Base-by-base conservation (phyloP, 495 filamentous ascomycete genomes). In the Penicillium macrosclerotiorum region DNA sequence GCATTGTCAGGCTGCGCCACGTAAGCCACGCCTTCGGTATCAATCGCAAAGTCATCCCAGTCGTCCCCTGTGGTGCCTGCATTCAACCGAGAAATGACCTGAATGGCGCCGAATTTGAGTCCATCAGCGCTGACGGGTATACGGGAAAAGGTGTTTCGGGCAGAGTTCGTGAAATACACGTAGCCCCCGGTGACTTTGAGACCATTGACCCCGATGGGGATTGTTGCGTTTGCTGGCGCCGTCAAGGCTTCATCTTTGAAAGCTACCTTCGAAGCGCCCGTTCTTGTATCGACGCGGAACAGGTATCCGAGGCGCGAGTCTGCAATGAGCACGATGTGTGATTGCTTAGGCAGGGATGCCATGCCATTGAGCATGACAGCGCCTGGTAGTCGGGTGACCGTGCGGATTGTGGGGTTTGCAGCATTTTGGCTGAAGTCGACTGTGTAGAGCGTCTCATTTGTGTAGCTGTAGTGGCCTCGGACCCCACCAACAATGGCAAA, bases 141-240 rank as follows among this genome's bases (percentile, higher is more conserved):
- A 11, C 62, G 54, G 35, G 55, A 70, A 29, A 74, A 65, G 5
- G 59, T 53, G 4, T 45, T 54, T 23, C 54, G 46, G 0, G 65
- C 63, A 14, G 69, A 70, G 43, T 74, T 74, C 23, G 69, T 69
- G 50, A 73, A 77, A 49, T 70, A 74, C 3, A 71, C 38, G 27
- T 63, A 51, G 0, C 51, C 45, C 0, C 46, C 50, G 3, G 41
- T 36, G 1, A 67, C 43, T 25, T 64, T 63, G 0, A 77, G 12
- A 3, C 74, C 72, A 34, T 77, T 75, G 18, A 76, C 63, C 2
- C 69, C 74, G 2, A 73, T 48, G 4, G 68, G 56, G 4, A 53
- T 29, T 8, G 42, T 45, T 2, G 37, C 40, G 20, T 54, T 54
- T 0, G 25, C 19, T 1, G 52, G 30, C 5, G 41, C 53, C 26